Base-by-base conservation (phyloP, 2,329 filamentous ascomycete genomes). In the Hypoxylon sp. region DNA sequence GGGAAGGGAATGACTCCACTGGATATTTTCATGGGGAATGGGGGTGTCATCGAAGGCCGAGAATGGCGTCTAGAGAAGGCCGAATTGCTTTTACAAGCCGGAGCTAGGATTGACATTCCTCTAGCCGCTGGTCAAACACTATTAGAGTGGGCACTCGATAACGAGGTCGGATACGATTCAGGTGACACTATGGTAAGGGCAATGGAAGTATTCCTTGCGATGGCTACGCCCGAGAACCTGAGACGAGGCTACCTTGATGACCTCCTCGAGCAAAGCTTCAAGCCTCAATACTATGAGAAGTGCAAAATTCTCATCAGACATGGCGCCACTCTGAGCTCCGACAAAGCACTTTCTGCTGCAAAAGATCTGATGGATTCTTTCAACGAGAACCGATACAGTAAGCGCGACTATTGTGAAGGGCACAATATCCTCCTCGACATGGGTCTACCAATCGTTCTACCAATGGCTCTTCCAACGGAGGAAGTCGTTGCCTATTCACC, bases 101-200 rank as follows among this genome's bases (percentile, higher is more conserved):
- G 60, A 3, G 50, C 39, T 29, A 61, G 41, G 27, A 53, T 61
- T 30, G 57, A 54, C 14, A 27, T 14, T 1, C 41, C 39, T 29
- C 21, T 27, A 5, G 3, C 9, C 7, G 21, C 11, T 3, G 56
- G 29, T 7, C 4, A 8, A 5, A 32, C 56, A 5, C 19, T 60
- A n/a, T 12, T 60, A 5, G 27, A 60, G 19, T 46, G 47, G 56
- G 12, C 21, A 12, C 9, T 47, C 16, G 21, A 45, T 43, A 16
- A 43, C 39, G 19, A 11, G 8, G 30, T n/a, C n/a, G n/a, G n/a
- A n/a, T n/a, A n/a, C n/a, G n/a, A n/a, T n/a, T n/a, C n/a, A n/a
- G n/a, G n/a, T n/a, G n/a, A n/a, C n/a, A n/a, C n/a, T n/a, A n/a
- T n/a, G n/a, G n/a, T n/a, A n/a, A n/a, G n/a, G n/a, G n/a, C n/a